A percentile compares a stretch with the other conserved stretches of the same genome.
Conservation (phyloP, 2,329 filamentous ascomycete genomes). For the Scedosporium aurantiacum region DNA sequence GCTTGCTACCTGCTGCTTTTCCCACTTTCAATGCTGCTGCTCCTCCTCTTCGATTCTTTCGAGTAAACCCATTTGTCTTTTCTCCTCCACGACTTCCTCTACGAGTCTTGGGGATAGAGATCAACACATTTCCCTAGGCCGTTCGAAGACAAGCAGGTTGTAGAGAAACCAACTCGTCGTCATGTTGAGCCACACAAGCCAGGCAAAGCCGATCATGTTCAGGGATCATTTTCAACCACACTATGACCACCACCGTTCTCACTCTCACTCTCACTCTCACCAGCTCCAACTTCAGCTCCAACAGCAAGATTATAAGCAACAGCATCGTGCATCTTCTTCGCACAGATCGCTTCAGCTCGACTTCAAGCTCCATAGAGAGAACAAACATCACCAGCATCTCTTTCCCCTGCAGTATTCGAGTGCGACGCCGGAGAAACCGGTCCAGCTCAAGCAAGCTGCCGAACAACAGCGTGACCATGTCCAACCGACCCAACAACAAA, state of each 20-base stretch:
- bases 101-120: too few species aligned
- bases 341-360: neutral
- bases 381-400: neutral
- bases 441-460: neutral
- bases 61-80: too few species aligned
- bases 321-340: neutral
- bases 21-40: too few species aligned
- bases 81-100: too few species aligned
- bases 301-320: neutral
- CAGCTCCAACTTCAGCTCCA: neutral
- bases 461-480: neutral
- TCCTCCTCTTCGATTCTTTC: too few species aligned
- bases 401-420: neutral
- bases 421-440: neutral
- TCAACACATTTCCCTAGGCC: too few species aligned
- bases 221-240: constrained; percentile 3
- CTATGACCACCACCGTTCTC: neutral
- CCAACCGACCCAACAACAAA: neutral
- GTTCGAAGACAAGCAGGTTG: neutral
- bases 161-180: neutral
- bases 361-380: neutral
- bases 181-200: constrained; percentile 5
- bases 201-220: neutral
- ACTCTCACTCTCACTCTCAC: neutral
- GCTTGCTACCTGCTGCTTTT: too few species aligned